These are phyloP conservation scores for Salix arbutifolia DNA, from an alignment of 345 rosid species.

Conservation along the genomic window DNA sequence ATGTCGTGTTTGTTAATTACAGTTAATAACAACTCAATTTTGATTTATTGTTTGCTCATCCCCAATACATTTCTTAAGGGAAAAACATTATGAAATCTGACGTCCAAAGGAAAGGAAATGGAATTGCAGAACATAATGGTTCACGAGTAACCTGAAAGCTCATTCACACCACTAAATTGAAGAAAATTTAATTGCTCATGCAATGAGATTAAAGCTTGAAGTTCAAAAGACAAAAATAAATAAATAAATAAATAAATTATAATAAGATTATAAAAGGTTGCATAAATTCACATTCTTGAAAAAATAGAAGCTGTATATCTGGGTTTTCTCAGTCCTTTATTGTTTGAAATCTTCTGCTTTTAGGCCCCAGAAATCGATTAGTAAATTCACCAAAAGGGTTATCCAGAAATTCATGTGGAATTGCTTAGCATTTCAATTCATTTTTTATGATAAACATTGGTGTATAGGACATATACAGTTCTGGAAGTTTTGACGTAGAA, in stretches of 20 bases:
- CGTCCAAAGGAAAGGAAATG: not conserved
- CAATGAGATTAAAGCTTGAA: not conserved
- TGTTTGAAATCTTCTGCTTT: not conserved
- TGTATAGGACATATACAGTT: not conserved
- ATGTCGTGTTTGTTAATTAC: not conserved
- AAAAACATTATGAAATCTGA: not conserved
- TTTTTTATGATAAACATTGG: not conserved
- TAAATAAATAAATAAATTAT: not conserved
- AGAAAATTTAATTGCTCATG: not conserved
- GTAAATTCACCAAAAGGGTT: not conserved
- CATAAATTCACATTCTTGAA: not conserved
- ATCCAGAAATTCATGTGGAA: not conserved
- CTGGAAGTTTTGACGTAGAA: not conserved
- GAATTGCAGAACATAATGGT: not conserved
- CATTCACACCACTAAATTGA: not conserved
- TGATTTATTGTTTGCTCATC: not conserved
- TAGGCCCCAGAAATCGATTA: not conserved
- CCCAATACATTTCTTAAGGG: not conserved
- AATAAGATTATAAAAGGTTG: not conserved
- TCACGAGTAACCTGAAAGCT: not conserved
- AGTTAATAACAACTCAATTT: not conserved
- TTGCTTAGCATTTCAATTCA: not conserved
- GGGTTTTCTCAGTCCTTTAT: not conserved
- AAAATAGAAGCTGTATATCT: not conserved
- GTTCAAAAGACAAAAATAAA: not conserved